Evolutionary conservation across 2,329 filamentous ascomycete genomes (phyloP), one percentile per base, ranked within the genome.

Genomic region (Penicillium expansum): DNA sequence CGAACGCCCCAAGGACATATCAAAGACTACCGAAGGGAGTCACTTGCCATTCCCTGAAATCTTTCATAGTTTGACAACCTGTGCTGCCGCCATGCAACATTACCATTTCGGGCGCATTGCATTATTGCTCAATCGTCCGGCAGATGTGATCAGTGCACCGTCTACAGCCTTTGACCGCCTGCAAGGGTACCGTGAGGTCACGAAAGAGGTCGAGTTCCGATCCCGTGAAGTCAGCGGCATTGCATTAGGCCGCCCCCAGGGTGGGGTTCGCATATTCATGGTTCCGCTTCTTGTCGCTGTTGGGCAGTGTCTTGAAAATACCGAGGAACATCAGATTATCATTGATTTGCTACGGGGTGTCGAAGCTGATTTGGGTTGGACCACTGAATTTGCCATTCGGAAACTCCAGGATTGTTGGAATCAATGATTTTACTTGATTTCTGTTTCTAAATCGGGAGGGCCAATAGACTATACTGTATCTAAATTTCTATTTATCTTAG

Each of bases 91-190:
- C 0, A 86, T 87, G 80, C 84, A 87, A 64, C 80, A 80, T 57
- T 87, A 86, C 61, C 83, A 88, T 64, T 87, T 88, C 75, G 83
- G 83, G 1, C 80, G 83, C 42, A 84, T 87, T 11, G 78, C 86
- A 5, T 69, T 88, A 0, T 77, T 86, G 13, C 79, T 86, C 60
- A 86, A 88, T 63, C 81, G 82, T 56, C 83, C 82, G 0, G 77
- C 80, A 16, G 80, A 86, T 55, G 81, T 80, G 0, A 81, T 82
- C 3, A 78, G 77, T 45, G 77, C 76, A 4, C 76, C 79, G 20
- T 79, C 79, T 20, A 83, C 81, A 3, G 75, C 85, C 0, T 80
- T 79, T 44, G 79, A 80, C 57, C 78, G 83, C 13, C 73, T 86
- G 37, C 79, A 80, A 42, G 81, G 79, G 2, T 86, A 86, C 60